Base-by-base conservation (phyloP, 495 filamentous ascomycete species). In the Penicillium coprophilum region DNA sequence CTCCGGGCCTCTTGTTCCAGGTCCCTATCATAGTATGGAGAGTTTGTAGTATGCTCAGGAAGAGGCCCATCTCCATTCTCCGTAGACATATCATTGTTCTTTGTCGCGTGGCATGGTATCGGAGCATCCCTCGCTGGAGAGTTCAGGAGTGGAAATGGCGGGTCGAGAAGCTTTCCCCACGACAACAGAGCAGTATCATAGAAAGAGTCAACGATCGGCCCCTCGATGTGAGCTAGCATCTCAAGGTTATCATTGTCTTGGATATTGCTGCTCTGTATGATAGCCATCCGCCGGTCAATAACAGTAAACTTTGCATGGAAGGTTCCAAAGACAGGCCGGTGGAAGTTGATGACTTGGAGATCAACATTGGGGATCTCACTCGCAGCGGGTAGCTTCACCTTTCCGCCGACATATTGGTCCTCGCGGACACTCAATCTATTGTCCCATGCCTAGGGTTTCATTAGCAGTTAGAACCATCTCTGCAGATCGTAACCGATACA, bases 231-330 rank as follows among this genome's bases (percentile, higher is more conserved):
- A n/a, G 81, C 71, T 77, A 90, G 82, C 89, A 92, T 92, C 72
- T 91, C 87, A 41, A 89, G 36, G 57, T 91, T 91, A 57, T 88
- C 85, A 52, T 88, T 90, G 56, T 90, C 87, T 74, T 86, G 83
- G 46, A 91, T 86, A 57, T 91, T 91, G 63, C 88, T 90, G 72
- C 87, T 91, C 68, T 86, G 83, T 4, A 91, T 57, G 1, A 88
- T 69, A 2, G 81, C 88, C 32, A 86, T 75, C 58, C 80, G 80
- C 3, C 88, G 78, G 64, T 92, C 89, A 8, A 92, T 82, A 17
- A 91, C 76, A 75, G 88, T 85, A 63, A 87, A 90, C 59, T 92
- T 92, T 50, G 84, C 74, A 68, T 92, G 88, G 39, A 91, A 87
- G 0, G 88, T 92, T 3, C 89, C 89, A 44, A 92, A 69, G 1